Evolutionary conservation across 2,329 filamentous ascomycete species (phyloP).

Genomic region (Chaetothyriales sp.): DNA sequence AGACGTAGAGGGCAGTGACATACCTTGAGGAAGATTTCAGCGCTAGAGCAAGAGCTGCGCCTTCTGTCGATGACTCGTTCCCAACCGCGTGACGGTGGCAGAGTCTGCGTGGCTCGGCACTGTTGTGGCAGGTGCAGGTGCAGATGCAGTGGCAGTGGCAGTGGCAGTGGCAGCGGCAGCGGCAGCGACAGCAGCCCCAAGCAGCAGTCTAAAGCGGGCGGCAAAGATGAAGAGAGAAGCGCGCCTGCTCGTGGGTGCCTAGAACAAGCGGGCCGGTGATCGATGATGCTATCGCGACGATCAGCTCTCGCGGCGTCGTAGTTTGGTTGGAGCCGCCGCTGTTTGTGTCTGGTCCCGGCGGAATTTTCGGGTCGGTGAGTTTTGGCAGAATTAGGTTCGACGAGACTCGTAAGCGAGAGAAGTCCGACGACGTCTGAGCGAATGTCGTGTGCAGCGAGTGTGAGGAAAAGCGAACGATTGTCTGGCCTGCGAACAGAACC

Average conservation of each 20-base stretch:
- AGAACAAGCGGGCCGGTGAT: not conserved
- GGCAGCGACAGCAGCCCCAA: no score
- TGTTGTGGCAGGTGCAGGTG: not conserved
- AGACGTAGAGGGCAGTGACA: not conserved
- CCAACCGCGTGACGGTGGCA: not conserved
- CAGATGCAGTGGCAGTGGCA: not conserved
- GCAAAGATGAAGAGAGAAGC: no score
- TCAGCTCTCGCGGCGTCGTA: not conserved
- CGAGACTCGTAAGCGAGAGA: slow-evolving; percentile 17
- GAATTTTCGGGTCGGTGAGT: slow-evolving; percentile 1
- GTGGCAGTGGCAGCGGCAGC: not conserved
- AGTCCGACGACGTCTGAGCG: slow-evolving; percentile 11
- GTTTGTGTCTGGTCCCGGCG: not conserved
- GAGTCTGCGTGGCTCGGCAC: not conserved
- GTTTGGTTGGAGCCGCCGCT: not conserved
- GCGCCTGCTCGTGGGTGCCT: not conserved
- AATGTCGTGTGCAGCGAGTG: slow-evolving; percentile 15
- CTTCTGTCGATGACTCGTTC: not conserved
- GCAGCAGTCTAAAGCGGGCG: no score
- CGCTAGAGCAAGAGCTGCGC: not conserved
- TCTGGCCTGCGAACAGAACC: slow-evolving; percentile 19
- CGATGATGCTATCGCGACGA: not conserved
- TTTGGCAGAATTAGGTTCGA: slow-evolving; percentile 14
- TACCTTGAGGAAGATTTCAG: not conserved
- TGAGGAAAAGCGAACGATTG: slow-evolving; percentile 17